Evolutionary conservation across 768 basidiomycete genomes (phyloP).

Genomic region (Mycena alexandri): DNA sequence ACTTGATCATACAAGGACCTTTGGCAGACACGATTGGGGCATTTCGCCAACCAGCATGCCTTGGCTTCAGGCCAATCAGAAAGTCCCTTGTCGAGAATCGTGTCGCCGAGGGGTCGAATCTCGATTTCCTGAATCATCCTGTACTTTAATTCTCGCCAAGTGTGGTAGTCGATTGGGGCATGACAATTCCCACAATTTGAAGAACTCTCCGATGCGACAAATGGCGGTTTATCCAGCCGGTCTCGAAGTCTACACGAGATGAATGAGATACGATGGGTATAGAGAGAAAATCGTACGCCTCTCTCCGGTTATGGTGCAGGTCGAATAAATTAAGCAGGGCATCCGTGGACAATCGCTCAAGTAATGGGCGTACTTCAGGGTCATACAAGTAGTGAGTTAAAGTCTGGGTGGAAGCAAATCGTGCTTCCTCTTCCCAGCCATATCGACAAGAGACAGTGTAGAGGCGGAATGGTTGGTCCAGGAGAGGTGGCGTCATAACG

Average conservation of each 20-base stretch:
- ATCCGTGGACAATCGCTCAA: constrained; percentile 61
- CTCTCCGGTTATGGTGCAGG: constrained; percentile 66
- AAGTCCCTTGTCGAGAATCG: constrained; percentile 62
- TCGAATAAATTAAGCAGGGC: constrained; percentile 68
- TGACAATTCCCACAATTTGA: constrained; percentile 69
- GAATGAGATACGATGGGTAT: background rate
- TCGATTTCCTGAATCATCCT: constrained; percentile 71
- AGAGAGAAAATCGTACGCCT: constrained; percentile 47
- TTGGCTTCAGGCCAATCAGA: constrained; percentile 69
- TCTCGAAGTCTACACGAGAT: constrained; percentile 50
- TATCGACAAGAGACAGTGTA: constrained; percentile 69
- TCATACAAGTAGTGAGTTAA: constrained; percentile 67
- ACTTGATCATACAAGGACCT: constrained; percentile 61
- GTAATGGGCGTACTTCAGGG: constrained; percentile 56
- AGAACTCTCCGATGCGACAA: constrained; percentile 55
- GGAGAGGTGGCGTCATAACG: constrained; percentile 64
- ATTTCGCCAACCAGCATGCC: constrained; percentile 72
- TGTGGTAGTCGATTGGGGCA: constrained; percentile 63
- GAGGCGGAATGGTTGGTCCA: constrained; percentile 63
- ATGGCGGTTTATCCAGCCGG: constrained; percentile 68
- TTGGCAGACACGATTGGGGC: constrained; percentile 57
- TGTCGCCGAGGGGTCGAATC: constrained; percentile 68
- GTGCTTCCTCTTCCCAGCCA: constrained; percentile 70
- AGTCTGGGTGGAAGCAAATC: constrained; percentile 65
- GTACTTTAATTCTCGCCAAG: constrained; percentile 76